phyloP scores from a whole-genome alignment of 208 protist species.

The Phytomonas sp. region DNA sequence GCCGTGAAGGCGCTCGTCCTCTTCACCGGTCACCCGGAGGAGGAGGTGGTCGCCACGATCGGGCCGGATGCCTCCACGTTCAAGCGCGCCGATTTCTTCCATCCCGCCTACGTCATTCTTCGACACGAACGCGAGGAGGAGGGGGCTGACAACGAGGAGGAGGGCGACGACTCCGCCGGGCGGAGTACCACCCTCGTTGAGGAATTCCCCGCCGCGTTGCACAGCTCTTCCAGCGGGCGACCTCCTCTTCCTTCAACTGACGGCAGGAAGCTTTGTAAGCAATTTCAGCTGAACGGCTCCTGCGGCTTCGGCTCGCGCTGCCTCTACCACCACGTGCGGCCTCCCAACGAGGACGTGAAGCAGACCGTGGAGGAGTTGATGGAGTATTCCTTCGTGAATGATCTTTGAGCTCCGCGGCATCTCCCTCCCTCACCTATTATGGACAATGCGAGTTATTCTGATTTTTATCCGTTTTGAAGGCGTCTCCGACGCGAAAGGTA shows the following conservation, averaged over 20 bases:
- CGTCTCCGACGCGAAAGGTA: too few species aligned
- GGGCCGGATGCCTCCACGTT: neutral
- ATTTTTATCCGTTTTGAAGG: too few species aligned
- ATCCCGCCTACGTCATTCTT: neutral
- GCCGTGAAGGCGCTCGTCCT: slow-evolving; percentile 4
- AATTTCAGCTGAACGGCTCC: slow-evolving; percentile 39
- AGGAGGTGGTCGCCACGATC: slow-evolving; percentile 1
- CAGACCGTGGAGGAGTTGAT: neutral
- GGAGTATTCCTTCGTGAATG: neutral
- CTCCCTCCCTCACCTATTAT: neutral
- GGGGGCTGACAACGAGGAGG: too few species aligned
- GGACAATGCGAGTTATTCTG: too few species aligned
- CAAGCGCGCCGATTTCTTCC: neutral
- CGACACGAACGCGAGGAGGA: neutral
- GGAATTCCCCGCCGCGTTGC: neutral
- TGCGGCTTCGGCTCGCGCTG: slow-evolving; percentile 74
- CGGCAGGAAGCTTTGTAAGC: slow-evolving; percentile 54
- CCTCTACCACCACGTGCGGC: slow-evolving; percentile 53
- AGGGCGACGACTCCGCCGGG: too few species aligned
- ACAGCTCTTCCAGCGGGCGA: neutral
- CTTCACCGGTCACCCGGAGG: slow-evolving; percentile 8
- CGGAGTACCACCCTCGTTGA: neutral
- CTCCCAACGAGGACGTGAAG: neutral
- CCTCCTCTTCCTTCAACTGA: neutral
- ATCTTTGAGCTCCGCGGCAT: too few species aligned